Evolutionary conservation across 495 filamentous ascomycete species (phyloP), one percentile per base, ranked within the genome.

Genomic region (Penicillium diatomitis): DNA sequence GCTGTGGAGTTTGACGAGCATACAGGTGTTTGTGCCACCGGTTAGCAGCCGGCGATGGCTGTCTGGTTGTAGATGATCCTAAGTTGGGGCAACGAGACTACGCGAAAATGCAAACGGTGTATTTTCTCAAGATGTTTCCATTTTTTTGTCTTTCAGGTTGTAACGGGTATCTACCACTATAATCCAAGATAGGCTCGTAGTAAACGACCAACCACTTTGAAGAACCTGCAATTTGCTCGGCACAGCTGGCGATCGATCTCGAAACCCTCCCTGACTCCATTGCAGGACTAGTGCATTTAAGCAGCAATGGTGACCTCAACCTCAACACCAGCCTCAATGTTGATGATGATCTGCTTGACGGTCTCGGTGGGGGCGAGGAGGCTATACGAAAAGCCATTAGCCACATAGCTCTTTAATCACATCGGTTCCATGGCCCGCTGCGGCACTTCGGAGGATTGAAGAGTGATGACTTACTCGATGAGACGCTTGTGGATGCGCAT

Each of bases 261-360:
- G 40, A 47, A 35, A 58, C 57, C 53, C 53, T 60, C 53, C 57
- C 57, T 60, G 57, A 50, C 37, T 37, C 51, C 55, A 54, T 54
- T 54, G 51, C 50, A 27, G 30, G 51, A 43, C 51, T 53, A 57
- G 48, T 39, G 36, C 50, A 63, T 67, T 80, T 89, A 98, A 70
- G 92, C 91, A 69, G 92, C 92, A 77, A 98, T 98, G 64, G 92
- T 98, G 60, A 98, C 92, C 82, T 98, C 92, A 63, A 98, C 92
- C 83, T 98, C 92, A 69, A 98, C 92, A 80, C 92, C 92, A 53
- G 92, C 92, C 84, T 98, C 92, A 72, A 98, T 97, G 80, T 98
- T 98, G 79, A 97, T 90, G 72, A 98, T 98, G 81, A 98, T 97
- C 82, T 96, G 90, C 85, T 98, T 98, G 72, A 98, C 92, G 52